phyloP scores from a whole-genome alignment of 768 basidiomycete species.

The Rossbeevera mucosa region DNA sequence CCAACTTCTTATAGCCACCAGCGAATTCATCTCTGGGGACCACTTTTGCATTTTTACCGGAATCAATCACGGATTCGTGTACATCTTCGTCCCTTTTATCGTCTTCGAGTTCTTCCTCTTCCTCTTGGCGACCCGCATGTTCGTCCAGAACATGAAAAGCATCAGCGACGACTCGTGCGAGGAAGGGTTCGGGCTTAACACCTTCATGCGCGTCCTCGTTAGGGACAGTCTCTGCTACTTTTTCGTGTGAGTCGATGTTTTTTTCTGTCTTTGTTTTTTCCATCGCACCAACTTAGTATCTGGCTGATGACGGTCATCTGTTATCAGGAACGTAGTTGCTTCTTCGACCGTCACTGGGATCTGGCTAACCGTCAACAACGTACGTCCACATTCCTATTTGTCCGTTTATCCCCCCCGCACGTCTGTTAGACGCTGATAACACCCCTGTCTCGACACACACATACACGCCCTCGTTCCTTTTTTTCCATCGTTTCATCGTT shows the following conservation, averaged over 20 bases:
- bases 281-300: no score
- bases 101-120: slow-evolving; percentile 29
- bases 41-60: slow-evolving; percentile 23
- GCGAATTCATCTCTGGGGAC: neutral
- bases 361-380: slow-evolving; percentile 22
- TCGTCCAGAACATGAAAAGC: slow-evolving; percentile 9
- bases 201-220: slow-evolving; percentile 22
- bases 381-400: slow-evolving; percentile 11
- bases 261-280: no score
- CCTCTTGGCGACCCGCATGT: slow-evolving; percentile 17
- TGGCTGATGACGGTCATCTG: no score
- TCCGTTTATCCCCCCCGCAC: no score
- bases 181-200: slow-evolving; percentile 7
- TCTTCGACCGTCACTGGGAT: slow-evolving; percentile 25
- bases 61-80: slow-evolving; percentile 18
- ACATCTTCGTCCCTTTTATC: slow-evolving; percentile 29
- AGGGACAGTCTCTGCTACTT: slow-evolving; percentile 32
- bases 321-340: slow-evolving; percentile 26
- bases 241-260: slow-evolving; percentile 29
- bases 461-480: no score
- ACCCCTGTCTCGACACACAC: no score
- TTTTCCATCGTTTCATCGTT: no score
- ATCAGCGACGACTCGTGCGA: neutral
- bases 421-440: no score
- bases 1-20: slow-evolving; percentile 3